Conservation (phyloP, 345 rosid genomes). For the Orychophragmus violaceus region DNA sequence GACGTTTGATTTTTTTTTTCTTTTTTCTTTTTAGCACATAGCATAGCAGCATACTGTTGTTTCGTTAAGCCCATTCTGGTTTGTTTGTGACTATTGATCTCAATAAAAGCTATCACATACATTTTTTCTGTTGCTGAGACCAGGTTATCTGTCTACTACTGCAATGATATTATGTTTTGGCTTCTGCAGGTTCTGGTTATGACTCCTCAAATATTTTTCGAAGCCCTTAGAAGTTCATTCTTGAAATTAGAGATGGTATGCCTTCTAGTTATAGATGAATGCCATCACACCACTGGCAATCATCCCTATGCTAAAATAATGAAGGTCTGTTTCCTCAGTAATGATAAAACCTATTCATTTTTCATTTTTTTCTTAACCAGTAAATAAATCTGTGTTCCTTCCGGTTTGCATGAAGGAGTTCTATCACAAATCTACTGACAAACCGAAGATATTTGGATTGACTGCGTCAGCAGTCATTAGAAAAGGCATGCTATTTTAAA, state of each 20-base stretch:
- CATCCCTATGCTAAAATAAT: constrained; percentile 78
- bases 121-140: not conserved
- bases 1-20: not conserved
- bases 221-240: constrained; percentile 65
- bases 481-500: constrained; percentile 47
- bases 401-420: constrained; percentile 53
- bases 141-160: not conserved
- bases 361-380: not conserved
- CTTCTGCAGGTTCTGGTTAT: constrained; percentile 67
- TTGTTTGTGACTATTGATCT: not conserved
- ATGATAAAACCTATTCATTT: not conserved
- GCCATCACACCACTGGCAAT: constrained; percentile 71
- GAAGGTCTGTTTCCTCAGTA: constrained; percentile 48
- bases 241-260: constrained; percentile 52
- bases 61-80: not conserved
- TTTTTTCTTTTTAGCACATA: too few relatives aligned
- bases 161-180: not conserved
- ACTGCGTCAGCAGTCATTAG: constrained; percentile 54
- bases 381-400: not conserved
- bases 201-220: constrained; percentile 85
- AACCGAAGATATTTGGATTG: constrained; percentile 90
- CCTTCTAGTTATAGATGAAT: constrained; percentile 76
- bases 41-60: not conserved
- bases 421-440: constrained; percentile 46
- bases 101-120: not conserved